Base-by-base conservation (phyloP, 192 early-diverging fungal species). In the Glomus cerebriforme region DNA sequence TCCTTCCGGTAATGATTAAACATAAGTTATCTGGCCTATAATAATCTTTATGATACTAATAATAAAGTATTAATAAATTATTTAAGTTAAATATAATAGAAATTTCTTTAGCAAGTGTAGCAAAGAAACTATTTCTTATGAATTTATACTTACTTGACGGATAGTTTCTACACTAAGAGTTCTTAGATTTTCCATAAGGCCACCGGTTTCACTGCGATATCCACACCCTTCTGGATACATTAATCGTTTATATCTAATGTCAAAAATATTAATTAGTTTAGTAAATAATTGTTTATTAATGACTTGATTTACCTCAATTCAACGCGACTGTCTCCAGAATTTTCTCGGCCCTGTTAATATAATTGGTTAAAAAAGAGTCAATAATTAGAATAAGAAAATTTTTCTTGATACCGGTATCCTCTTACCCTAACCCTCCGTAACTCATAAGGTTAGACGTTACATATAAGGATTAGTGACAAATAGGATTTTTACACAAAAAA, bases 1-100 rank as follows among this genome's bases (percentile, higher is more conserved):
- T 66, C 13, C 85, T 83, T 35, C 90, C 90, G 19, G 87, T 89
- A 45, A 91, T 80, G 32, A 91, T 85, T 27, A 91, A 74, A 63
- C 90, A 91, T 31, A 91, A 81, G 54, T 89, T 91, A 72, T 91
- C 90, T 19, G 90, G 87, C 66, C 87, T 87, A 68, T 91, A 91
- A 84, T 89, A 91, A 13, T 85, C 83, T 49, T 81, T 70, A 67
- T 91, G 90, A 72, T 91, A 85, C 84, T 85, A 75, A 66, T 67
- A 35, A 68, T 66, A 35, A 37, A n/a, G 47, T 24, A 88, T 26
- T 78, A 73, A 64, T 0, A 49, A 3, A 26, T 27, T 22, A 68
- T 12, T 49, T n/a, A 17, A 35, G 65, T 8, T 35, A 12, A 15
- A 59, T 78, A 71, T n/a, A n/a, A n/a, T n/a, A n/a, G n/a, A n/a